Conservation (phyloP, 257 asterid species). For the Cruciata laevipes region DNA sequence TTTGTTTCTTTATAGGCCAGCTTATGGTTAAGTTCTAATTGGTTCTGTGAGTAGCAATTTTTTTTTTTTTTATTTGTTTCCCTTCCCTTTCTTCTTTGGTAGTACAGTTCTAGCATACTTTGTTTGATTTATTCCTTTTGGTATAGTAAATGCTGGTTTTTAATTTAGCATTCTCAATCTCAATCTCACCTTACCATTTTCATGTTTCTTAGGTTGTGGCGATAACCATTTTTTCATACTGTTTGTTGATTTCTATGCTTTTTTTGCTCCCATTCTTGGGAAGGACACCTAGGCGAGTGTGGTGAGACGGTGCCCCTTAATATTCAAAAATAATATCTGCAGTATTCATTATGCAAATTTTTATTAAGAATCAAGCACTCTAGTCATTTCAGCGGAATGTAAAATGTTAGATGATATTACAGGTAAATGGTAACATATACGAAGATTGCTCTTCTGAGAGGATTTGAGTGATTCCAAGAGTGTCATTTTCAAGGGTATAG, state of each 20-base stretch:
- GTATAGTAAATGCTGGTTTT: background rate
- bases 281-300: conserved; percentile 74
- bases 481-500: conserved; percentile 72
- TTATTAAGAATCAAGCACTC: background rate
- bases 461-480: conserved; percentile 42
- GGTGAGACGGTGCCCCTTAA: background rate
- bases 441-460: background rate
- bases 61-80: too few species aligned
- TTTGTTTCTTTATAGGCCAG: too few species aligned
- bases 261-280: conserved; percentile 96
- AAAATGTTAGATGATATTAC: background rate
- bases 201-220: conserved; percentile 77
- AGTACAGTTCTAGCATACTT: background rate
- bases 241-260: conserved; percentile 92
- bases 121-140: background rate
- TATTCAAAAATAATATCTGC: background rate
- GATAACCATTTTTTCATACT: conserved; percentile 85
- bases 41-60: background rate
- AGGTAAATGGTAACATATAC: background rate
- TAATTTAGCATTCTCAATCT: conserved; percentile 6
- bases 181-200: conserved; percentile 14
- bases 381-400: background rate
- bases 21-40: too few species aligned
- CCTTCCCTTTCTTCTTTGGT: conserved; percentile 5
- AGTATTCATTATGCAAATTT: background rate